Conservation (phyloP, 1,139 yeast species). For the Meyerozyma athensensis region DNA sequence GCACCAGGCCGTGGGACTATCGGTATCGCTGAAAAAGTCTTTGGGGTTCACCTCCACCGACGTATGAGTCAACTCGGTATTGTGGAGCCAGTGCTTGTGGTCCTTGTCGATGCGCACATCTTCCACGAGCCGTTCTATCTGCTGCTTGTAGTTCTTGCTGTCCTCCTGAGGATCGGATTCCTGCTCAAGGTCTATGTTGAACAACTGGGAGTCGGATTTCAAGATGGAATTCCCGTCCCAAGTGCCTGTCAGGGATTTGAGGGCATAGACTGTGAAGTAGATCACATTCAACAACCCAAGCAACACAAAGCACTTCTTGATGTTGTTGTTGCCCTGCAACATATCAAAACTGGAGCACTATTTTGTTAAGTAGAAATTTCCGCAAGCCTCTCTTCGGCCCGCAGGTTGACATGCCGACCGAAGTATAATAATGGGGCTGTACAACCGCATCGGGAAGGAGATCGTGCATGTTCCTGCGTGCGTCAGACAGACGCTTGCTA, state of each 20-base stretch:
- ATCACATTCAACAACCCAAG: constrained; percentile 1
- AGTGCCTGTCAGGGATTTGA: neutral
- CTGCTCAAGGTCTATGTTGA: neutral
- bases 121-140: constrained; percentile 10
- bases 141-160: constrained; percentile 11
- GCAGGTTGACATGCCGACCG: neutral
- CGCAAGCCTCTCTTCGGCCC: no score
- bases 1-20: constrained; percentile 8
- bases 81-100: constrained; percentile 9
- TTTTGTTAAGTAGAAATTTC: no score
- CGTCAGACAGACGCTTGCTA: neutral
- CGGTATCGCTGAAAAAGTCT: constrained; percentile 8
- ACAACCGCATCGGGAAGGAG: neutral
- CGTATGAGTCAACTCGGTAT: constrained; percentile 8
- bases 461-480: neutral
- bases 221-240: neutral
- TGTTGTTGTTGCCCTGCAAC: neutral
- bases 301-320: constrained; percentile 1
- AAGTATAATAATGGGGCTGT: neutral
- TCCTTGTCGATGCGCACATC: neutral
- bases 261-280: neutral
- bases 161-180: constrained; percentile 1
- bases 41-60: constrained; percentile 10
- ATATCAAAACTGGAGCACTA: neutral
- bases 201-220: no score